phyloP scores from a whole-genome alignment of 371 early-diverging fungal species.

The Entomophthora muscae region DNA sequence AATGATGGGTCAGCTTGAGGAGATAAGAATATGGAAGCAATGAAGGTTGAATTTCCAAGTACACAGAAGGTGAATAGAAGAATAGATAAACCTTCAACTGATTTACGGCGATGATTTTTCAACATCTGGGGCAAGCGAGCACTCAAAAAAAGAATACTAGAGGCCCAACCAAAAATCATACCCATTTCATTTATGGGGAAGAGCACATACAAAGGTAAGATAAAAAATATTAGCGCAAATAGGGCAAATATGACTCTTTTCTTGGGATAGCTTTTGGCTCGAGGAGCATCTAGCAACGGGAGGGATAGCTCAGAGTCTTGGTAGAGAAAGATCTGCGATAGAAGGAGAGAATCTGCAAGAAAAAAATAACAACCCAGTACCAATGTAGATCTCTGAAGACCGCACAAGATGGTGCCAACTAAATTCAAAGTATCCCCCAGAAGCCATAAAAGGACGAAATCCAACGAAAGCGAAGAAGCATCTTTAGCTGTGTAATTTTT shows the following conservation, averaged over 20 bases:
- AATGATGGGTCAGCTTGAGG: slow-evolving; percentile 20
- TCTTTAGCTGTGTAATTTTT: slow-evolving; percentile 1
- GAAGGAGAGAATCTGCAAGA: not conserved
- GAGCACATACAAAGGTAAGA: no score
- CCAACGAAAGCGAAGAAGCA: not conserved
- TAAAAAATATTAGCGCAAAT: no score
- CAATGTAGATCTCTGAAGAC: not conserved
- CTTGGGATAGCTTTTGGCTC: not conserved
- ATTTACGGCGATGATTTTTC: slow-evolving; percentile 45
- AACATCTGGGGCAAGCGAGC: slow-evolving; percentile 64
- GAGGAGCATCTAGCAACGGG: not conserved
- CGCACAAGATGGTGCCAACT: not conserved
- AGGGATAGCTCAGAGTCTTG: not conserved
- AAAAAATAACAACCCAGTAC: not conserved
- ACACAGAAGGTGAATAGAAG: slow-evolving; percentile 64
- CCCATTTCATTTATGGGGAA: not conserved
- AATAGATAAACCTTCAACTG: slow-evolving; percentile 52
- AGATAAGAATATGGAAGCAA: slow-evolving; percentile 20
- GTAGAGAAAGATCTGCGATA: not conserved
- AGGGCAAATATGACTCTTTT: not conserved
- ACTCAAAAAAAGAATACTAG: slow-evolving; percentile 17
- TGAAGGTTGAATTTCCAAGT: slow-evolving; percentile 32
- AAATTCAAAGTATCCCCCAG: not conserved
- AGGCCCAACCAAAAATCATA: not conserved
- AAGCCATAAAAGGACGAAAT: not conserved